phyloP scores from a whole-genome alignment of 2,329 filamentous ascomycete species.

The Furcasterigmium sp. region DNA sequence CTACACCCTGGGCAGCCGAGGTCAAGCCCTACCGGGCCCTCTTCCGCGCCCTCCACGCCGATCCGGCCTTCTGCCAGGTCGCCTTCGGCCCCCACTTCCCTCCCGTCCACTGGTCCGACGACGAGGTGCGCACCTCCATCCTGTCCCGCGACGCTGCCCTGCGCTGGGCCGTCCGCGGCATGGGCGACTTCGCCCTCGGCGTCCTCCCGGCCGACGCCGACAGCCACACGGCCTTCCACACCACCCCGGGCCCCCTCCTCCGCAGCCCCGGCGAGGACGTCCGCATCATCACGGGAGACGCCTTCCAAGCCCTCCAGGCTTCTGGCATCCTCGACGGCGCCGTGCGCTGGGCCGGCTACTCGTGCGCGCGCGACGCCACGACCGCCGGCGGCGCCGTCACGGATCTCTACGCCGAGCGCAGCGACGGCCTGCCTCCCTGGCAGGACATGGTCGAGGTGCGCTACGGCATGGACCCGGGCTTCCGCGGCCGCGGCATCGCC shows the following conservation, averaged over 20 bases:
- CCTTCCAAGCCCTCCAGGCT: neutral
- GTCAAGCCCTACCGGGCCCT: slow-evolving; percentile 7
- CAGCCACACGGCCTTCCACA: neutral
- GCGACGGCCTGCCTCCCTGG: slow-evolving; percentile 7
- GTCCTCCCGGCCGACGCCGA: neutral
- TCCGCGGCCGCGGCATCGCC: slow-evolving; percentile 12
- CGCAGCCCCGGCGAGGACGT: neutral
- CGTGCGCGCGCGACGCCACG: slow-evolving; percentile 10
- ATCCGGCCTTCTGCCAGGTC: slow-evolving; percentile 10
- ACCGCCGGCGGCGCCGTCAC: neutral
- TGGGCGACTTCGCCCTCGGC: slow-evolving; percentile 15
- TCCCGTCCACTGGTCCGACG: slow-evolving; percentile 8
- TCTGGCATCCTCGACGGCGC: slow-evolving; percentile 1
- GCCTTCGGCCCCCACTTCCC: slow-evolving; percentile 9
- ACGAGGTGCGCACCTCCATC: slow-evolving; percentile 7
- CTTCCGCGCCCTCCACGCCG: slow-evolving; percentile 9
- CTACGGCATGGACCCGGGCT: slow-evolving; percentile 10
- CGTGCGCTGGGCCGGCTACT: slow-evolving; percentile 13
- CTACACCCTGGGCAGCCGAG: slow-evolving; percentile 9
- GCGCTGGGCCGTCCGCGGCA: slow-evolving; percentile 9
- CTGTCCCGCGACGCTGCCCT: slow-evolving; percentile 5
- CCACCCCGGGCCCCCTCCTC: neutral
- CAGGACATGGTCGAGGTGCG: slow-evolving; percentile 15
- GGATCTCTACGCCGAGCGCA: neutral
- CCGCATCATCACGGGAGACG: slow-evolving; percentile 2